phyloP scores from a whole-genome alignment of 208 protist genomes.

The Leishmania turanica region DNA sequence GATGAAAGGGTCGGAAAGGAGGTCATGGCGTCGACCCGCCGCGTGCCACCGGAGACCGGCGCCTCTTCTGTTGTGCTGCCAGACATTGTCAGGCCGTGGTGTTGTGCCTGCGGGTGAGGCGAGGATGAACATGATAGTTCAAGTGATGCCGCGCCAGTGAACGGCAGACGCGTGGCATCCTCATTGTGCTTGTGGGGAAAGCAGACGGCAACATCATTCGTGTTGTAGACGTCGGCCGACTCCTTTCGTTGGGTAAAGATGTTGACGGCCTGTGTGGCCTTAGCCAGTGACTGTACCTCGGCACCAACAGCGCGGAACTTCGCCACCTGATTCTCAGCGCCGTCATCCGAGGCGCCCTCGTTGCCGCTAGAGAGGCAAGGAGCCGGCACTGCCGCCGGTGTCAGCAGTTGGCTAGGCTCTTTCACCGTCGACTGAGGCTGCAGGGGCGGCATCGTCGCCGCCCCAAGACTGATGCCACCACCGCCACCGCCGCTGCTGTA shows the following conservation, averaged over 20 bases:
- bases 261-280: slow-evolving; percentile 29
- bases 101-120: background rate
- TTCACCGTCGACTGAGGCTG: background rate
- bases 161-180: background rate
- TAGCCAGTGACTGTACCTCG: slow-evolving; percentile 24
- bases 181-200: background rate
- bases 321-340: slow-evolving; percentile 6
- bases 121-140: background rate
- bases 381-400: slow-evolving; percentile 7
- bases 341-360: background rate
- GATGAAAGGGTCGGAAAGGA: background rate
- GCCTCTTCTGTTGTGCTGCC: background rate
- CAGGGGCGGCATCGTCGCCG: slow-evolving; percentile 19
- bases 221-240: background rate
- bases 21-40: background rate
- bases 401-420: slow-evolving; percentile 3
- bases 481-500: slow-evolving; percentile 2
- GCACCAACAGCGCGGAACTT: slow-evolving; percentile 31
- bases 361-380: slow-evolving; percentile 7
- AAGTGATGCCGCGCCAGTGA: background rate
- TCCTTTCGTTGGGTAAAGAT: slow-evolving; percentile 28
- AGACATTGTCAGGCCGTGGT: background rate
- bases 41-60: background rate
- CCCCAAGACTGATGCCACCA: background rate
- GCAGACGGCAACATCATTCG: background rate